Evolutionary conservation across 192 early-diverging fungal genomes (phyloP), one percentile per base, ranked within the genome.

Genomic region (Gamsiella multidivaricata): DNA sequence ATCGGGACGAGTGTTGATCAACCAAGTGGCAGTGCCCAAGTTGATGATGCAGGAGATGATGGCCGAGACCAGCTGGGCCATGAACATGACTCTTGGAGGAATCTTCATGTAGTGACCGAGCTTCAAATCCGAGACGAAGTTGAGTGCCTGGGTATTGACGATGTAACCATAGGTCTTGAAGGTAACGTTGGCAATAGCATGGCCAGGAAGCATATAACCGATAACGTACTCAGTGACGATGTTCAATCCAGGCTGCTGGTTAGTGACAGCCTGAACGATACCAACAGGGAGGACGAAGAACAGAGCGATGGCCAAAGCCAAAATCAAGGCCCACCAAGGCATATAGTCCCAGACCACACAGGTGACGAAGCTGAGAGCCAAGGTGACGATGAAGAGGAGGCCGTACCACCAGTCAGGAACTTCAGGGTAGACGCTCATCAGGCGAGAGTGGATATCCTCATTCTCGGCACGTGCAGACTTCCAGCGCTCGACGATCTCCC

Each of bases 31-130:
- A n/a, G 79, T 81, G 20, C 36, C 72, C 66, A 47, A 89, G 70
- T 87, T 94, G 86, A 93, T 80, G 41, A 89, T 70, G 11, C 85
- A 82, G 55, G 86, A 86, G 39, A 90, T 79, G 7, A 92, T 66
- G 5, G 91, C 92, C 10, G 91, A 90, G 6, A 86, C 45, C 0
- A 91, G 62, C 76, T 95, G 94, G 4, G 84, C 81, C 5, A 83
- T 73, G 80, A 95, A 92, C 69, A 93, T 81, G 31, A 84, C 61
- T 12, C 88, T 81, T n/a, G 94, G 93, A 31, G 92, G 87, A 29
- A 93, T 86, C 81, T 91, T 91, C 75, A 93, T 82, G 75, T 93
- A 93, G 60, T 90, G 89, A 47, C 89, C 91, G 8, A 94, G 81
- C 62, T 94, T 94, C 20, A 94, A 78, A 76, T 93, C 91, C 42